A percentile compares a stretch with the other conserved stretches of the same genome.
phyloP scores from a whole-genome alignment of 371 early-diverging fungal genomes.

The Cladochytrium tenue region DNA sequence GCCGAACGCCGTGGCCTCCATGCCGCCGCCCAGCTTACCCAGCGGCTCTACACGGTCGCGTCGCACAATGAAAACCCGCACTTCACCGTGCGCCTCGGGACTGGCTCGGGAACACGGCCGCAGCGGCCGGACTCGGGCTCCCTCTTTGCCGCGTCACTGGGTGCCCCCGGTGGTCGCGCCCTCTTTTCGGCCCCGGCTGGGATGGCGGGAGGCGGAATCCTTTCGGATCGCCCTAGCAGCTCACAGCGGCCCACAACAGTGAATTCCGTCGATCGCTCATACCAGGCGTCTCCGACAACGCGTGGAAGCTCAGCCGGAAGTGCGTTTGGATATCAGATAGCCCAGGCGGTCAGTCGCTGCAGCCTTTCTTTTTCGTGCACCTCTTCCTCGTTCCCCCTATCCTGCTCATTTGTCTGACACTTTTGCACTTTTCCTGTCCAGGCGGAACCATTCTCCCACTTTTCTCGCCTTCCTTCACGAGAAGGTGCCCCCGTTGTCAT shows the following conservation, averaged over 20 bases:
- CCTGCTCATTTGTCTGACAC: too few relatives aligned
- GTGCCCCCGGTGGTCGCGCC: neutral
- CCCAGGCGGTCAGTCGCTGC: too few relatives aligned
- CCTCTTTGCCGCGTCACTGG: neutral
- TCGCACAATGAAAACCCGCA: conserved; percentile 17
- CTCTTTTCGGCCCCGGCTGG: conserved; percentile 1
- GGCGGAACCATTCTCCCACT: neutral
- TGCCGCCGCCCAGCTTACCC: conserved; percentile 9
- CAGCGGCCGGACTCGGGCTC: too few relatives aligned
- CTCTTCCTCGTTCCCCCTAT: too few relatives aligned
- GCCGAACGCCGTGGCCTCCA: neutral
- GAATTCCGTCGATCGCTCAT: too few relatives aligned
- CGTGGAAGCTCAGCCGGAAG: too few relatives aligned
- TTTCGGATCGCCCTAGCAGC: too few relatives aligned
- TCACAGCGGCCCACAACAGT: too few relatives aligned
- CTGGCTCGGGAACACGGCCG: neutral
- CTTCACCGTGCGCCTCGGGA: conserved; percentile 9
- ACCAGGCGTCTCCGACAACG: too few relatives aligned
- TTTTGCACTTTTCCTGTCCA: too few relatives aligned
- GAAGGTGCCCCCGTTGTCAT: neutral
- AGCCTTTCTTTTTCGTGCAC: too few relatives aligned
- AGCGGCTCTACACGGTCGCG: conserved; percentile 23
- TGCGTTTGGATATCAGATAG: too few relatives aligned
- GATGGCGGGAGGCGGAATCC: neutral
- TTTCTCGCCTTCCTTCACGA: neutral